Percentiles rank a stretch among this genome's conserved stretches.
Conservation (phyloP, 2,329 filamentous ascomycete genomes). For the Aspergillus sp. region DNA sequence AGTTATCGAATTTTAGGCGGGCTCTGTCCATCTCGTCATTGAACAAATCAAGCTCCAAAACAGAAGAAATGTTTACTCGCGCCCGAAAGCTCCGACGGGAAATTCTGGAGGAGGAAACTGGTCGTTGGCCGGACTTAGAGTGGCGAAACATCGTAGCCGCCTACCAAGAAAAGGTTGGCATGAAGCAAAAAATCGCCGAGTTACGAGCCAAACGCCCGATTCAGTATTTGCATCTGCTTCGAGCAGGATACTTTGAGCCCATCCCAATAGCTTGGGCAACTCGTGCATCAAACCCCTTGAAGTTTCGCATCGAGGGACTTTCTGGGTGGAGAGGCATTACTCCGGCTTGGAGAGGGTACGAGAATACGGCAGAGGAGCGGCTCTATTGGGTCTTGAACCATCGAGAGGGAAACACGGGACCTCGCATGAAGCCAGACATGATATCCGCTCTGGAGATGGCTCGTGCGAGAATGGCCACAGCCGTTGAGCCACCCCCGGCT, state of each 20-base stretch:
- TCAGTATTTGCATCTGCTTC: slow-evolving; percentile 7
- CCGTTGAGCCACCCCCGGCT: slow-evolving; percentile 4
- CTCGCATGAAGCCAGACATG: slow-evolving; percentile 2
- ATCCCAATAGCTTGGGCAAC: slow-evolving; percentile 5
- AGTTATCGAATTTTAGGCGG: neutral
- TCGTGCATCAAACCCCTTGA: slow-evolving; percentile 4
- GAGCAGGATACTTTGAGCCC: slow-evolving; percentile 9
- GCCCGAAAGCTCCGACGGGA: neutral
- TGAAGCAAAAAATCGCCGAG: neutral
- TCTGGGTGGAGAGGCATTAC: slow-evolving; percentile 5
- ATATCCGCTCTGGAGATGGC: slow-evolving; percentile 6
- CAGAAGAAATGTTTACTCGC: neutral
- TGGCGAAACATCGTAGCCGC: slow-evolving; percentile 1
- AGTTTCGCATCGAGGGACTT: slow-evolving; percentile 4
- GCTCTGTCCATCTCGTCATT: neutral
- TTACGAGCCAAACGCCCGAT: neutral
- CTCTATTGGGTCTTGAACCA: slow-evolving; percentile 11
- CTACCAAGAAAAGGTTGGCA: slow-evolving; percentile 2
- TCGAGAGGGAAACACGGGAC: neutral
- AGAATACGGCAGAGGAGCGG: slow-evolving; percentile 8
- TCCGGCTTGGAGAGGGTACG: slow-evolving; percentile 7
- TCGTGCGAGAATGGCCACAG: neutral
- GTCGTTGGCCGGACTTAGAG: slow-evolving; percentile 1
- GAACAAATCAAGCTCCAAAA: neutral
- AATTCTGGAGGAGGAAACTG: slow-evolving; percentile 1